Base-by-base conservation (phyloP, 164 flowering plant species). In the Amborella trichopoda region DNA sequence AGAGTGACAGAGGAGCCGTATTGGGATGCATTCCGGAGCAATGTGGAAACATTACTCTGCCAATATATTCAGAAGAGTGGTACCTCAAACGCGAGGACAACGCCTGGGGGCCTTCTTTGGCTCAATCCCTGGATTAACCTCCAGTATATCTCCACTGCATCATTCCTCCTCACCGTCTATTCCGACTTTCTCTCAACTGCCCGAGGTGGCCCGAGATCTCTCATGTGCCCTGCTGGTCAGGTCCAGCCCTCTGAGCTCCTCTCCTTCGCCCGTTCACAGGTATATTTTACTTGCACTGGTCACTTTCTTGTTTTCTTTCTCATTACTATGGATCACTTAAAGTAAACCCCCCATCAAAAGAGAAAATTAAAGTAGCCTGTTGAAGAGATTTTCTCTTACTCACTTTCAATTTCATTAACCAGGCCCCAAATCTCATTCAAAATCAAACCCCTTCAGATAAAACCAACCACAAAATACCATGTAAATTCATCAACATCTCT, bases 1-100 rank as follows among this genome's bases (percentile, higher is more conserved):
- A 59, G 53, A 48, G 56, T 42, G 2, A 4, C 13, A 9, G n/a
- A n/a, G n/a, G 34, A 41, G 2, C 68, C 53, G 19, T 17, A 9
- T 0, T 55, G 63, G 72, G 55, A 18, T 0, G 48, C 64, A 6
- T 70, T 58, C 47, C 63, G 67, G 63, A 49, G 22, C 38, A 36
- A 66, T 2, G 82, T 49, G 0, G 90, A 78, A 62, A 53, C 59
- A 22, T 78, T 68, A 59, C 62, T 81, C 1, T 81, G 90, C 67
- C 19, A 38, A 0, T 55, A 59, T 42, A 27, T 71, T 28, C 71
- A 62, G 46, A 68, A 74, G 43, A n/a, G n/a, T n/a, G 80, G 82
- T 0, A 53, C 13, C 52, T 50, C 23, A 50, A 78, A 76, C 16
- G 55, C 72, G 10, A 48, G 40, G 55, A 69, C 21, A 33, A 50